phyloP scores from a whole-genome alignment of 805 yeast species.

The Yamadazyma philogaea region DNA sequence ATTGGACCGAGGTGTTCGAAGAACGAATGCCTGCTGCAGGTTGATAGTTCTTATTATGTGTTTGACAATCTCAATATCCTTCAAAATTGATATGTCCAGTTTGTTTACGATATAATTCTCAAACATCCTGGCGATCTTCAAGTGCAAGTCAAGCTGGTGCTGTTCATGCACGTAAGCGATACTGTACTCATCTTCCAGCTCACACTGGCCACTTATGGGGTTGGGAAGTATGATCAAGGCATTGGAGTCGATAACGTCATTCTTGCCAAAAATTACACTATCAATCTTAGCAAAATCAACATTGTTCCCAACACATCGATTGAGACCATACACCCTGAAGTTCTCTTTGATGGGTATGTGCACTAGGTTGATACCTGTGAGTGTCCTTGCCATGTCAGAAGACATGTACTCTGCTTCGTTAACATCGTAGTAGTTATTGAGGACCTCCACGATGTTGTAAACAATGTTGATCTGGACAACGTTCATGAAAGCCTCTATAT shows the following conservation, averaged over 20 bases:
- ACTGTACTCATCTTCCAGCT: neutral
- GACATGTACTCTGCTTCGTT: slow-evolving; percentile 10
- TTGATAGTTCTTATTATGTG: slow-evolving; percentile 43
- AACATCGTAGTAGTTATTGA: slow-evolving; percentile 36
- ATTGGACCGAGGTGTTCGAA: slow-evolving; percentile 44
- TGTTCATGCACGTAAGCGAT: slow-evolving; percentile 33
- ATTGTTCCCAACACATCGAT: slow-evolving; percentile 52
- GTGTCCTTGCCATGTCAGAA: slow-evolving; percentile 19
- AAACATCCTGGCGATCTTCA: slow-evolving; percentile 46
- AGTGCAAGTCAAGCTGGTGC: slow-evolving; percentile 42
- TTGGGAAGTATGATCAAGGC: slow-evolving; percentile 23
- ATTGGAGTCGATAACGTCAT: slow-evolving; percentile 18
- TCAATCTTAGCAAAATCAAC: slow-evolving; percentile 41
- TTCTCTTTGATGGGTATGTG: slow-evolving; percentile 40
- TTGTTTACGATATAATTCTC: slow-evolving; percentile 41
- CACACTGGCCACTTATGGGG: slow-evolving; percentile 19
- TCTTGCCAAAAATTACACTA: slow-evolving; percentile 34
- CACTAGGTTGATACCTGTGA: slow-evolving; percentile 37
- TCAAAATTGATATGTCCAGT: slow-evolving; percentile 23
- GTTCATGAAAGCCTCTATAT: slow-evolving; percentile 41
- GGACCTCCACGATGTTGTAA: slow-evolving; percentile 50
- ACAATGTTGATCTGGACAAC: slow-evolving; percentile 48
- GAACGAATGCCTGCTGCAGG: slow-evolving; percentile 46
- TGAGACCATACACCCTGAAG: slow-evolving; percentile 52
- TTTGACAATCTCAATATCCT: slow-evolving; percentile 37